Evolutionary conservation across 345 rosid genomes (phyloP).

Genomic region (Boechera retrofracta): DNA sequence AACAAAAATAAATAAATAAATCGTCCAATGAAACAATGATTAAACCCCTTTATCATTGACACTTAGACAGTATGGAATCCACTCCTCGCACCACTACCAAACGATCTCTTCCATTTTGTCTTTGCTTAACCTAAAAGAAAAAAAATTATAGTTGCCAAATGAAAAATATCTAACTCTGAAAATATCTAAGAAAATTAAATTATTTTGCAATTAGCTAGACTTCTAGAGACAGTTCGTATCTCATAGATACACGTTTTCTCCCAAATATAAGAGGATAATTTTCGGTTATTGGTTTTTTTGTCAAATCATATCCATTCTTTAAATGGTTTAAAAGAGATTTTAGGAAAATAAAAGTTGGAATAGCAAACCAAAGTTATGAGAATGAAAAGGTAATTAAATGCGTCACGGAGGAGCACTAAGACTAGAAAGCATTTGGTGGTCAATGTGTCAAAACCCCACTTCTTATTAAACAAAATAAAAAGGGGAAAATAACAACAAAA

Average conservation of each 20-base stretch:
- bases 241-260: slow-evolving; percentile 27
- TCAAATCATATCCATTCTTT: slow-evolving; percentile 10
- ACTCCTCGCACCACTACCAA: slow-evolving; percentile 45
- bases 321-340: slow-evolving; percentile 32
- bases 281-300: not conserved
- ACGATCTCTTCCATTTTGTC: slow-evolving; percentile 20
- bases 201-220: not conserved
- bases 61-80: slow-evolving; percentile 47
- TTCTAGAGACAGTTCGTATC: slow-evolving; percentile 18
- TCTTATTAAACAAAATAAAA: slow-evolving; percentile 36
- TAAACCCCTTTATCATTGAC: slow-evolving; percentile 40
- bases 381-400: slow-evolving; percentile 47
- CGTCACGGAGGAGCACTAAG: slow-evolving; percentile 57
- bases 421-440: slow-evolving; percentile 53
- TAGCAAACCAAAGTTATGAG: slow-evolving; percentile 17
- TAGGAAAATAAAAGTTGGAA: slow-evolving; percentile 14
- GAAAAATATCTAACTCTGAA: slow-evolving; percentile 1
- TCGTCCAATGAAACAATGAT: slow-evolving; percentile 37
- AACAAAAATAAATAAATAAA: not conserved
- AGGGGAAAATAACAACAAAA: slow-evolving; percentile 31
- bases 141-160: slow-evolving; percentile 9
- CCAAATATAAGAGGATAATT: slow-evolving; percentile 18
- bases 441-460: slow-evolving; percentile 62
- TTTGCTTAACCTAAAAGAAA: slow-evolving; percentile 27
- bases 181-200: not conserved